Evolutionary conservation across 106 monocot species (phyloP), one percentile per base, ranked within the genome.

Genomic region (Platanthera zijinensis): DNA sequence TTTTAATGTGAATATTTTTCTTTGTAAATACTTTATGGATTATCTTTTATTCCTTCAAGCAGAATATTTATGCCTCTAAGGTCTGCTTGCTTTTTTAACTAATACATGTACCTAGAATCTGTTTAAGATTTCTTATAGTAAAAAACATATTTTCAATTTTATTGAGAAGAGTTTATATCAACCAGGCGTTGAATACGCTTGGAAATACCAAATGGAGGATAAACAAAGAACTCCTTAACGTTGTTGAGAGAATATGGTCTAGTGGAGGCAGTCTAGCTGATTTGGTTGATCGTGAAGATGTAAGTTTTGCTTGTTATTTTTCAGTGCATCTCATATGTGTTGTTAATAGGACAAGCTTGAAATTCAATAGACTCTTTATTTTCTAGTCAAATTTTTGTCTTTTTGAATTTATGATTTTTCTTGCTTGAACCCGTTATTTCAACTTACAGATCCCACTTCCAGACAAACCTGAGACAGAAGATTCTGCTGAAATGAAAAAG

Each of bases 201-300:
- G 95, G 95, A 7, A 86, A 73, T 77, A 92, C 92, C 50, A 95
- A 88, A 80, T 95, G 95, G 95, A 89, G 86, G 78, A 74, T 95
- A 28, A 95, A 95, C 83, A 90, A 95, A 76, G 83, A 83, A 63
- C 83, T 95, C n/a, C 89, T 95, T 79, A 77, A 82, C 72, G 72
- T 90, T 71, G 80, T 95, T 14, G 95, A 95, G 78, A 92, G 90
- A 80, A 89, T 95, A 84, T 95, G 95, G 95, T 92, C 87, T 6
- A 92, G 90, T 78, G 95, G 95, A 72, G 95, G 92, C 18, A 77
- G 88, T 53, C 84, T 95, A 50, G 95, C 84, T 67, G 90, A 89
- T 78, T 76, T 95, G 81, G 95, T 95, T 83, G 89, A 92, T 75
- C 85, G 88, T 49, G 81, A 84, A 64, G 86, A 95, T 92, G 95